Percentiles rank a stretch among this genome's conserved stretches.
phyloP scores from a whole-genome alignment of 225 moss, liverwort and hornwort species.

The Neckera pumila region DNA sequence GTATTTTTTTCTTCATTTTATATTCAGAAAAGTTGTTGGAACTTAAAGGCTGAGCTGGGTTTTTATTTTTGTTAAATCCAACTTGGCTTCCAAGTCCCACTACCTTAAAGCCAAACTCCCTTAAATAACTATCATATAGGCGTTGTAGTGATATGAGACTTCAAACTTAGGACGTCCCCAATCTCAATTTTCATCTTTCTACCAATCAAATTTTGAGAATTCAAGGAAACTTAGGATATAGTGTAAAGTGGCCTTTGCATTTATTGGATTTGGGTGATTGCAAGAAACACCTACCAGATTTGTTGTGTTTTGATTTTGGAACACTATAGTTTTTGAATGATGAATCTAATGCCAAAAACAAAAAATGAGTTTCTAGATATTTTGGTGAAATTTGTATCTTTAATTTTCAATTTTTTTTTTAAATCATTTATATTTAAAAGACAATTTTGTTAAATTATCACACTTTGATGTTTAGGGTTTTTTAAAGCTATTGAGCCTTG shows the following conservation, averaged over 20 bases:
- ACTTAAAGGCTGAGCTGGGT: fast-evolving
- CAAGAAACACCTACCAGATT: no score
- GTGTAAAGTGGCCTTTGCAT: neutral
- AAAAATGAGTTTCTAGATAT: no score
- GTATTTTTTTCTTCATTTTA: neutral
- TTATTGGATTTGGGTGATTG: no score
- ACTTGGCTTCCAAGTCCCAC: fast-evolving
- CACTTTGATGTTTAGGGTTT: no score
- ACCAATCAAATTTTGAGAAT: neutral
- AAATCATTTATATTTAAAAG: no score
- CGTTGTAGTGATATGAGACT: neutral
- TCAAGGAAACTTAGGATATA: neutral
- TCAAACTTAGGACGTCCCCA: fast-evolving
- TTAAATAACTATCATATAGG: neutral
- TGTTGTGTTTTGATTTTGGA: no score
- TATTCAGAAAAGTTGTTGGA: neutral
- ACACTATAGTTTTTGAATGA: no score
- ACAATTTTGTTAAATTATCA: no score
- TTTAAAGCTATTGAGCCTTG: no score
- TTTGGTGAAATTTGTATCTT: no score
- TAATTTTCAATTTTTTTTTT: no score
- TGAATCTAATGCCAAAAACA: no score
- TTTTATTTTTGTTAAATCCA: neutral
- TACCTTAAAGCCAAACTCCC: neutral
- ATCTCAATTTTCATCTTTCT: neutral